Evolutionary conservation across 441 rosid species (phyloP).

Genomic region (Bruguiera hainesii): DNA sequence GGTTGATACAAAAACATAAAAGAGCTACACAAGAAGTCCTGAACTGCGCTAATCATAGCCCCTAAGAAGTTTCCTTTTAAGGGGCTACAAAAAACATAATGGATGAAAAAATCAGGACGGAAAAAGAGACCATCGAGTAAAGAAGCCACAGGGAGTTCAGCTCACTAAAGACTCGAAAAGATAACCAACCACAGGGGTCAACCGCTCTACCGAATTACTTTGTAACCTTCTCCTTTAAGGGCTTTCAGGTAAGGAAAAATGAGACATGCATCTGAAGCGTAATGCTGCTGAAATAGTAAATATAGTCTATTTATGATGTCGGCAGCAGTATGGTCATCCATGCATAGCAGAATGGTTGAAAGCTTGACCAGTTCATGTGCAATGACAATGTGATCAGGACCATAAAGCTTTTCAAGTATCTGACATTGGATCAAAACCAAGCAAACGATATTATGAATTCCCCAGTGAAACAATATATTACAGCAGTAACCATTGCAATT

Average conservation of each 20-base stretch:
- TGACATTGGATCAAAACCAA: slow-evolving; percentile 29
- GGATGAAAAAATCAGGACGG: no score
- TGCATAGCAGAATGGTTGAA: slow-evolving; percentile 52
- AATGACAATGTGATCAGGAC: slow-evolving; percentile 55
- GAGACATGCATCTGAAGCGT: slow-evolving; percentile 49
- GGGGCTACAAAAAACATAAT: no score
- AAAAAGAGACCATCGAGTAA: no score
- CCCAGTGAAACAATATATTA: no score
- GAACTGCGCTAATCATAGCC: no score
- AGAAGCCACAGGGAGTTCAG: no score
- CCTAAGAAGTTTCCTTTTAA: no score
- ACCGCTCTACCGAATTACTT: neutral
- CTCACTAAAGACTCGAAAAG: no score
- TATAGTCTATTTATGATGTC: slow-evolving; percentile 37
- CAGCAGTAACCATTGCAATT: no score
- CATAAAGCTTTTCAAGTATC: slow-evolving; percentile 70
- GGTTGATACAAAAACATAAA: no score
- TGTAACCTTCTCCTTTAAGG: slow-evolving; percentile 36
- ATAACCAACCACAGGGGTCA: no score
- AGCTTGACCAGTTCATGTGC: slow-evolving; percentile 83
- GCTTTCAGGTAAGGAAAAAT: slow-evolving; percentile 45
- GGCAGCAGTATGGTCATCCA: slow-evolving; percentile 37
- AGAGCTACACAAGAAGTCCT: no score
- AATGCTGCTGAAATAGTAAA: slow-evolving; percentile 46
- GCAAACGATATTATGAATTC: neutral